These are phyloP conservation scores for Adansonia madagascariensis DNA, from an alignment of 441 rosid genomes.

Conservation along the genomic window DNA sequence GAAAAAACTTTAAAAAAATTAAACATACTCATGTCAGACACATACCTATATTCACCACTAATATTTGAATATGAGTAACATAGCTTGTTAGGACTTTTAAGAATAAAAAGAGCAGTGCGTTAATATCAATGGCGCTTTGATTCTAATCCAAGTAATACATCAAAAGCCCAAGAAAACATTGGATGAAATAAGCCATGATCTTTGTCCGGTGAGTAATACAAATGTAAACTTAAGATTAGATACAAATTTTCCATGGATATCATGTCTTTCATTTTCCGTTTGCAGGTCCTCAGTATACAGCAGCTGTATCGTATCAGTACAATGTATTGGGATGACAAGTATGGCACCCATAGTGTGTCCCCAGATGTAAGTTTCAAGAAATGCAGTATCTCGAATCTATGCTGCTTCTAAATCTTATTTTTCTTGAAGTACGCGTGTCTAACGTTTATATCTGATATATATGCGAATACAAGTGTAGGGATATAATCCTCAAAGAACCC, in stretches of 20 bases:
- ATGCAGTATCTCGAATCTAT: slow-evolving; percentile 16
- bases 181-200: slow-evolving; percentile 93
- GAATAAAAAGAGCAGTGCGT: not conserved
- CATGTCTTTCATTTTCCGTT: slow-evolving; percentile 21
- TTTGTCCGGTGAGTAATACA: slow-evolving; percentile 77
- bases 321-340: slow-evolving; percentile 99
- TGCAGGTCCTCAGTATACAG: slow-evolving; percentile 90
- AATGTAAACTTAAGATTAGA: not conserved
- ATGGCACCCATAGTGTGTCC: slow-evolving; percentile 92
- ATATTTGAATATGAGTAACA: too few species aligned
- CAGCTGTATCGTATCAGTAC: slow-evolving; percentile 95
- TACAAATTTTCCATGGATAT: slow-evolving; percentile 1
- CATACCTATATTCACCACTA: too few species aligned
- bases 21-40: too few species aligned
- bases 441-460: too few species aligned
- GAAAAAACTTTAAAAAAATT: too few species aligned
- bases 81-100: slow-evolving; percentile 6
- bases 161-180: slow-evolving; percentile 94
- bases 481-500: too few species aligned
- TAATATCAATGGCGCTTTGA: slow-evolving; percentile 3
- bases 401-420: not conserved
- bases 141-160: slow-evolving; percentile 73
- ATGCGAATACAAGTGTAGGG: too few species aligned
- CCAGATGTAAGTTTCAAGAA: slow-evolving; percentile 68
- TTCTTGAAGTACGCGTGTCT: too few species aligned